These are phyloP conservation scores for Sclerotinia glacialis DNA, from an alignment of 2,329 filamentous ascomycete genomes.

Conservation along the genomic window DNA sequence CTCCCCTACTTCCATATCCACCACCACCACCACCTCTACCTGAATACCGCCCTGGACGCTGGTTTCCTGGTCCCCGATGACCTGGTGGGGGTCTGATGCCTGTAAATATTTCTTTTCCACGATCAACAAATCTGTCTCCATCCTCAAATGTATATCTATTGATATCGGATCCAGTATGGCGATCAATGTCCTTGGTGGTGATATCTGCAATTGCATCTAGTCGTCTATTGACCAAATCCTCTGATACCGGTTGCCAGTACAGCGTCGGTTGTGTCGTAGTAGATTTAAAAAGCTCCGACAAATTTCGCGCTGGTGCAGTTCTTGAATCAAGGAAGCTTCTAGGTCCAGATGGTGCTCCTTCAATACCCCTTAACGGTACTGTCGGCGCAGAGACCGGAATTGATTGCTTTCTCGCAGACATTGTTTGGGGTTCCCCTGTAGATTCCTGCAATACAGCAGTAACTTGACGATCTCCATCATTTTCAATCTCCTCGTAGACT, in stretches of 20 bases:
- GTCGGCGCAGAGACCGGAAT: slow-evolving; percentile 38
- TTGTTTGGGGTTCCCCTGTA: slow-evolving; percentile 14
- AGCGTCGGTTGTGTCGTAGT: slow-evolving; percentile 62
- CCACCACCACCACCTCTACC: slow-evolving; percentile 1
- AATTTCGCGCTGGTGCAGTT: slow-evolving; percentile 38
- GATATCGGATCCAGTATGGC: slow-evolving; percentile 45
- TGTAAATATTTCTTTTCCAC: slow-evolving; percentile 67
- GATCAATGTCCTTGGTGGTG: slow-evolving; percentile 41
- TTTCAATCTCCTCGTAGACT: slow-evolving; percentile 58
- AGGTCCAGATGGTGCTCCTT: slow-evolving; percentile 39
- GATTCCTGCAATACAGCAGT: slow-evolving; percentile 56
- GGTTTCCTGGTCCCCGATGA: slow-evolving; percentile 36
- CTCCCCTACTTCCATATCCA: slow-evolving; percentile 1
- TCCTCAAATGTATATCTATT: slow-evolving; percentile 72
- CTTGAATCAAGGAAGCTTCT: slow-evolving; percentile 21
- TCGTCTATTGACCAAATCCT: slow-evolving; percentile 62
- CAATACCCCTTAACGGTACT: slow-evolving; percentile 29
- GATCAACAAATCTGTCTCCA: slow-evolving; percentile 64
- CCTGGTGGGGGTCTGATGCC: slow-evolving; percentile 58
- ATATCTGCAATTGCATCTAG: slow-evolving; percentile 55
- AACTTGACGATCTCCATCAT: slow-evolving; percentile 54
- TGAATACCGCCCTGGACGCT: background rate
- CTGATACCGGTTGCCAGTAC: slow-evolving; percentile 62
- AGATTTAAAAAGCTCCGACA: slow-evolving; percentile 56
- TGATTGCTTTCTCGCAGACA: slow-evolving; percentile 23